Percentiles rank a stretch among this genome's conserved stretches.
Conservation (phyloP, 768 basidiomycete genomes). For the Suillus brevipes region DNA sequence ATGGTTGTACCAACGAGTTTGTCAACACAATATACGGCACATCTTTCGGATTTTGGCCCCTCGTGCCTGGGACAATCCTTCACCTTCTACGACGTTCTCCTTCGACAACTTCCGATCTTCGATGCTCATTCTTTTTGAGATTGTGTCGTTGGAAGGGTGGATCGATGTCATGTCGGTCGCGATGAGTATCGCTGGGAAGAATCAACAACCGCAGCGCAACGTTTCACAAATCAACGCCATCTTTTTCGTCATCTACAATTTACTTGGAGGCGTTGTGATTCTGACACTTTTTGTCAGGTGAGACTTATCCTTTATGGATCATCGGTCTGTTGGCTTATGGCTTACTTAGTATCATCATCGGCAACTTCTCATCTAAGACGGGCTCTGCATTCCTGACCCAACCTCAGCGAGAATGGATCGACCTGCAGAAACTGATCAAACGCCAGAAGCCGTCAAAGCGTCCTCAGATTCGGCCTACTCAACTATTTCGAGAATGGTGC, state of each 20-base stretch:
- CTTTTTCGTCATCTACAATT: slow-evolving; percentile 89
- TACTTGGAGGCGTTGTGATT: slow-evolving; percentile 88
- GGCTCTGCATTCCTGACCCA: slow-evolving; percentile 85
- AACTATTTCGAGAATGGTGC: slow-evolving; percentile 74
- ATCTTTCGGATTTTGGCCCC: slow-evolving; percentile 72
- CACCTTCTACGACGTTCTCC: slow-evolving; percentile 78
- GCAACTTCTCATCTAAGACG: slow-evolving; percentile 85
- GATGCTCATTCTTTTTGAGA: slow-evolving; percentile 91
- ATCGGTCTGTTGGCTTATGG: not conserved
- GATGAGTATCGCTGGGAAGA: slow-evolving; percentile 71
- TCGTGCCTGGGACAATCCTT: slow-evolving; percentile 86
- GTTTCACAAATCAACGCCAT: slow-evolving; percentile 81
- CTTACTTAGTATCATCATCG: slow-evolving; percentile 82
- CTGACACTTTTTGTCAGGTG: slow-evolving; percentile 90
- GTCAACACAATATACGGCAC: slow-evolving; percentile 58
- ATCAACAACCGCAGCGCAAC: slow-evolving; percentile 70
- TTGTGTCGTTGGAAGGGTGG: slow-evolving; percentile 96
- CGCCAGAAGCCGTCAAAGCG: slow-evolving; percentile 85
- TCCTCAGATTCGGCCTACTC: slow-evolving; percentile 61
- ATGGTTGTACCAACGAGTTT: slow-evolving; percentile 77
- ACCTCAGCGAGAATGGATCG: slow-evolving; percentile 92
- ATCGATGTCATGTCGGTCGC: slow-evolving; percentile 86
- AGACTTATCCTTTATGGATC: slow-evolving; percentile 20
- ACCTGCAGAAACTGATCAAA: slow-evolving; percentile 83
- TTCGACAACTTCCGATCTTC: slow-evolving; percentile 87